phyloP scores from a whole-genome alignment of 2,329 filamentous ascomycete genomes.

The Claviceps citrina region DNA sequence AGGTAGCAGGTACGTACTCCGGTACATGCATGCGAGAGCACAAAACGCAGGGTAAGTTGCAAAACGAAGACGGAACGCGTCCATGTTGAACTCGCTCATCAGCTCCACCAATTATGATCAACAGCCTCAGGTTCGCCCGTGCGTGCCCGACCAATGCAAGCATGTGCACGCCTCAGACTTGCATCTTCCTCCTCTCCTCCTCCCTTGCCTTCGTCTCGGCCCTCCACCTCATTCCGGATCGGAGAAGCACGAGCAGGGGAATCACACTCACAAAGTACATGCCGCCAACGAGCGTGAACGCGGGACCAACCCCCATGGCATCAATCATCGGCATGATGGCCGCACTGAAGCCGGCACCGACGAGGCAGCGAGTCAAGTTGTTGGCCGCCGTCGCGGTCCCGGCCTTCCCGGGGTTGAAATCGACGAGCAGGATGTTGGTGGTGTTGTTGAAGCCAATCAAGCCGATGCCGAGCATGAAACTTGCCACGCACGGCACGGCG shows the following conservation, averaged over 20 bases:
- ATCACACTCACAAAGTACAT: conserved; percentile 26
- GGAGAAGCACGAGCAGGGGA: conserved; percentile 25
- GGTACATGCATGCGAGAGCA: too few relatives aligned
- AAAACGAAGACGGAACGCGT: too few relatives aligned
- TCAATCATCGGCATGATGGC: conserved; percentile 37
- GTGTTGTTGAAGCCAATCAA: conserved; percentile 41
- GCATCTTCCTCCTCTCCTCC: conserved; percentile 10
- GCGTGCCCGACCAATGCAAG: too few relatives aligned
- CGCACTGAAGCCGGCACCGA: conserved; percentile 38
- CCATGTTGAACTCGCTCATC: too few relatives aligned
- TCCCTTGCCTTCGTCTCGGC: conserved; percentile 16
- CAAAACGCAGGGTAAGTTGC: too few relatives aligned
- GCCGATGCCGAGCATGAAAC: conserved; percentile 30
- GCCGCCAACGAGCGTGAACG: conserved; percentile 32
- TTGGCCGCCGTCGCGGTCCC: conserved; percentile 40
- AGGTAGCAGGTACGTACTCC: too few relatives aligned
- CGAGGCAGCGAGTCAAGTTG: conserved; percentile 38
- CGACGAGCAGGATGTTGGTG: conserved; percentile 36
- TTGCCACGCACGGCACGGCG: conserved; percentile 31
- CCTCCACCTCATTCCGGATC: conserved; percentile 29
- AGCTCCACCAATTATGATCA: too few relatives aligned
- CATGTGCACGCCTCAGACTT: too few relatives aligned
- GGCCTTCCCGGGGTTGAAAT: conserved; percentile 36
- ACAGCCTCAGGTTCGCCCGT: too few relatives aligned
- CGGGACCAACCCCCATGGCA: conserved; percentile 34